Conservation (phyloP, 2,329 filamentous ascomycete species). For the Coniella lustricola region DNA sequence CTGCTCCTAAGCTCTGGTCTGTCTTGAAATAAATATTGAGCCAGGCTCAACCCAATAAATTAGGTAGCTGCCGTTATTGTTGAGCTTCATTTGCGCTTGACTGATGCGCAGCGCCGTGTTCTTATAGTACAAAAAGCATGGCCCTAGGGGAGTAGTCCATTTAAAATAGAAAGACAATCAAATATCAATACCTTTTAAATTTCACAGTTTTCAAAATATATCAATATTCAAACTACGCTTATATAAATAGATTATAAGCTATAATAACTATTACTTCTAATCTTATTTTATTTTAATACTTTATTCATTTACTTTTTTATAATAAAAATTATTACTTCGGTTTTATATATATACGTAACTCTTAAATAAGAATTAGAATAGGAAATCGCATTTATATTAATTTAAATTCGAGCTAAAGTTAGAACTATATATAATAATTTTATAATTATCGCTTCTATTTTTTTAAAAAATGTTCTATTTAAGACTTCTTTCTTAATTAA, state of each 20-base stretch:
- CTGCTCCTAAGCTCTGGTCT: conserved; percentile 91
- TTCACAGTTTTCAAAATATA: background rate
- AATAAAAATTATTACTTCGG: background rate
- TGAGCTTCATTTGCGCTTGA: too few species aligned
- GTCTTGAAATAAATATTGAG: conserved; percentile 68
- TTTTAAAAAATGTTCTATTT: background rate
- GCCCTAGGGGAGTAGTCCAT: conserved; percentile 7
- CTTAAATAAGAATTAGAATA: too few species aligned
- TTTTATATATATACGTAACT: too few species aligned
- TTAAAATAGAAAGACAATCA: conserved; percentile 2
- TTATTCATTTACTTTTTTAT: background rate
- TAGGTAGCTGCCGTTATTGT: background rate
- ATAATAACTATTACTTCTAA: too few species aligned
- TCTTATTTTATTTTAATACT: background rate
- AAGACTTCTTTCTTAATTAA: too few species aligned
- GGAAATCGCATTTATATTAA: too few species aligned
- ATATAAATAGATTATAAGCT: background rate
- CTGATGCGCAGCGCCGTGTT: conserved; percentile 1
- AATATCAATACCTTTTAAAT: background rate
- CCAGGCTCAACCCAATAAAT: background rate
- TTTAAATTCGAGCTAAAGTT: too few species aligned
- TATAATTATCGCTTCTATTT: too few species aligned
- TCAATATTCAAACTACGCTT: background rate
- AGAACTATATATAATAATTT: too few species aligned
- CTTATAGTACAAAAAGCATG: conserved; percentile 7